Conservation (phyloP, 2,329 filamentous ascomycete genomes). For the Westerdykella aurantiaca region DNA sequence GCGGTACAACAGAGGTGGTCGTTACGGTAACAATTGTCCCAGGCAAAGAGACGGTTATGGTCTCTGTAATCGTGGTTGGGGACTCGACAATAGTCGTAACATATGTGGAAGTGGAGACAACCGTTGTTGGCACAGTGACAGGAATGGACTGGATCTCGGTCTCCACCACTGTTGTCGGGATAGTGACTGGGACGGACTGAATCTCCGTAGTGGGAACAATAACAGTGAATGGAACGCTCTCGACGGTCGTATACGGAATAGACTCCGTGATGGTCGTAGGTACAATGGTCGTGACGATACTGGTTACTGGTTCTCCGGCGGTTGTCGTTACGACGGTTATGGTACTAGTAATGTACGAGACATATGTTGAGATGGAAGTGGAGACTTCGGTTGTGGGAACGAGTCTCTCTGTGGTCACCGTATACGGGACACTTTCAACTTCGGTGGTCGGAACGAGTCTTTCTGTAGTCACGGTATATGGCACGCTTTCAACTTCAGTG, state of each 20-base stretch:
- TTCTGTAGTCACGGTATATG: neutral
- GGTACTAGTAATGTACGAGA: neutral
- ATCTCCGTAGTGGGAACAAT: conserved; percentile 1
- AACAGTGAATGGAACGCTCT: conserved; percentile 1
- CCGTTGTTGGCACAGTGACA: neutral
- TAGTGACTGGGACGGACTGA: conserved; percentile 1
- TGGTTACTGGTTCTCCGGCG: neutral
- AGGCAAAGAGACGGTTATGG: neutral
- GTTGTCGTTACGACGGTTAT: neutral
- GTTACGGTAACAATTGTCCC: conserved; percentile 4
- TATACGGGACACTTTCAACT: neutral
- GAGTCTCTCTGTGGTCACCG: neutral
- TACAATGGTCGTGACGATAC: neutral
- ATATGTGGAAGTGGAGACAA: neutral
- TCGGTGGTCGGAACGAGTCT: neutral
- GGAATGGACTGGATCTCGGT: neutral
- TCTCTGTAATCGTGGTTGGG: neutral
- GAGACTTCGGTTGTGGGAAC: neutral
- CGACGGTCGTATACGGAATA: neutral
- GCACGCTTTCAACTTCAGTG: neutral
- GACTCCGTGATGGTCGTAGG: neutral
- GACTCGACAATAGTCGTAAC: conserved; percentile 3
- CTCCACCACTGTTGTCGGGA: neutral
- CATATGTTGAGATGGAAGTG: neutral
- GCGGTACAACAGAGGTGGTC: conserved; percentile 1